Base-by-base conservation (phyloP, 2,329 filamentous ascomycete genomes). In the Fusarium piperis region DNA sequence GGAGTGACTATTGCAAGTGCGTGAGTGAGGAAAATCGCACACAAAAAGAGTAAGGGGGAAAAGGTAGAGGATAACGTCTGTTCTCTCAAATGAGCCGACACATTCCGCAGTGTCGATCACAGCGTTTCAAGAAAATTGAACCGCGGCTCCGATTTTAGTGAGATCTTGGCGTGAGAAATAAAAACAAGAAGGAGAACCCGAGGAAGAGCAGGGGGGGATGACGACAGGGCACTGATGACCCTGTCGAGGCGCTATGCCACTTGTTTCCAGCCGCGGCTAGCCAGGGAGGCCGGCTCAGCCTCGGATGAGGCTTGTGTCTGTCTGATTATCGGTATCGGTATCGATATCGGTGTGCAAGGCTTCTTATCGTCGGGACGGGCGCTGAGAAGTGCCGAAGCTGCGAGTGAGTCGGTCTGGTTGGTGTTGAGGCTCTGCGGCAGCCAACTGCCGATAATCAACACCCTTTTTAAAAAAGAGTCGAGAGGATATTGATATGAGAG, bases 341-440 rank as follows among this genome's bases (percentile, higher is more conserved):
- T 52, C 32, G 33, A 39, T 33, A 28, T 23, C 20, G 39, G 18
- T 28, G 41, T 23, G 18, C 30, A 52, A 39, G 58, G 36, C 18
- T 12, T 70, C 70, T 72, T 70, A 72, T 72, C 70, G 28, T 48
- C 57, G 53, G 48, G 11, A 26, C 38, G 46, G 33, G 64, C 44
- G 33, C 68, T 57, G 44, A 41, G 33, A 48, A 16, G 33, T 60
- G 67, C 46, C 32, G 70, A 53, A 71, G 67, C 63, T 38, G 33
- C 16, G 28, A 56, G 39, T 52, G 20, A 51, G 20, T 11, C 28
- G 53, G 13, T 32, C 28, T 28, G 36, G 5, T 18, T 67, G 63
- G 67, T 38, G 62, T 73, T 72, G 70, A 73, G 70, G 70, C 70
- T 72, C 70, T 71, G 67, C 67, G 62, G 62, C 53, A 68, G 10